Evolutionary conservation across 805 yeast genomes (phyloP).

Genomic region (Blastobotrys terrestris): DNA sequence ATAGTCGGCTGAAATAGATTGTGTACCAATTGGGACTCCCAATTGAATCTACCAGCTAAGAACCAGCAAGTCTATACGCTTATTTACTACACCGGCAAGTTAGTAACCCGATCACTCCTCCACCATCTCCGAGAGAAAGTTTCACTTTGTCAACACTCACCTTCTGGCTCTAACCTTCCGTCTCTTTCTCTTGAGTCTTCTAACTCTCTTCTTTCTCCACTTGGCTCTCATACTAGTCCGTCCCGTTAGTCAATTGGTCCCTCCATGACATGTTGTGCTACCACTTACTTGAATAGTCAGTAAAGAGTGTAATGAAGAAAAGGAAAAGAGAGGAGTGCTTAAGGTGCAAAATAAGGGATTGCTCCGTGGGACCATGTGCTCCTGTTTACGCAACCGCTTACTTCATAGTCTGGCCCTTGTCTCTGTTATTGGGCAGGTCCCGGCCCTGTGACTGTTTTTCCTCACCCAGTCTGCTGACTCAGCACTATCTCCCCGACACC

Average conservation of each 20-base stretch:
- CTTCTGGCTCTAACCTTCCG: constrained; percentile 99
- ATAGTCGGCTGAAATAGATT: not conserved
- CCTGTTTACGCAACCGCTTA: not conserved
- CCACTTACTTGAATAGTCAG: constrained; percentile 10
- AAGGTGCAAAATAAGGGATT: not conserved
- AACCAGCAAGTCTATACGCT: constrained; percentile 21
- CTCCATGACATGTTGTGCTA: not conserved
- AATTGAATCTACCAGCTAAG: constrained; percentile 9
- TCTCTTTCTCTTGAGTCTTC: constrained; percentile 99
- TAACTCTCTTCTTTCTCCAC: constrained; percentile 99
- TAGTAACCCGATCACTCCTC: no score
- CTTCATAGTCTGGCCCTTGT: not conserved
- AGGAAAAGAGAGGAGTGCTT: constrained; percentile 1
- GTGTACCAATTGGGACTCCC: not conserved
- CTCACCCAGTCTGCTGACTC: no score
- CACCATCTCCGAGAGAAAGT: no score
- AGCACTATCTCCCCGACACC: no score
- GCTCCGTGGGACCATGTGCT: not conserved
- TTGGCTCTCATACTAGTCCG: constrained; percentile 47
- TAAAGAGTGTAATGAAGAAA: constrained; percentile 10
- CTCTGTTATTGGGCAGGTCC: constrained; percentile 1
- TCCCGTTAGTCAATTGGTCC: not conserved
- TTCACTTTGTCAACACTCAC: constrained; percentile 15
- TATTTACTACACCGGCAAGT: constrained; percentile 15
- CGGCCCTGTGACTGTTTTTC: not conserved